These are phyloP conservation scores for Ramaria sp. DNA, from an alignment of 768 basidiomycete species.

Conservation along the genomic window DNA sequence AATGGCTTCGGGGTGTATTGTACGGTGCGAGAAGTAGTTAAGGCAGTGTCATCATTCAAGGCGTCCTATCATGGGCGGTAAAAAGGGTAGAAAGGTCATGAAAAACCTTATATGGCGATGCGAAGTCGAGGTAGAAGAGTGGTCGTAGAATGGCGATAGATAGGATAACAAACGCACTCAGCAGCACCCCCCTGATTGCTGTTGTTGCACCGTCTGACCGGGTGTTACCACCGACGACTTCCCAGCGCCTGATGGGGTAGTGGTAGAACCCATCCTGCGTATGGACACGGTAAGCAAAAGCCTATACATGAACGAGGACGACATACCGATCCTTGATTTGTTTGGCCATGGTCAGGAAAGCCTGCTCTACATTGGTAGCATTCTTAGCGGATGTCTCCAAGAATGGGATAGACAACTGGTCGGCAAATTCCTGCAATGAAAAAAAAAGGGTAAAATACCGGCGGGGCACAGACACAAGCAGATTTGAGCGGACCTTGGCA, in stretches of 20 bases:
- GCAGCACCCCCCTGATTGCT: constrained; percentile 69
- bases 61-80: background rate
- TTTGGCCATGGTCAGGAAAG: constrained; percentile 98
- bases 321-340: constrained; percentile 84
- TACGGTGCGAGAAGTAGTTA: background rate
- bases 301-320: background rate
- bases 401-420: constrained; percentile 89
- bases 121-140: background rate
- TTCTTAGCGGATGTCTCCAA: constrained; percentile 99
- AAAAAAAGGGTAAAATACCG: background rate
- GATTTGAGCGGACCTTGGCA: constrained; percentile 49
- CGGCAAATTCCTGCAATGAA: constrained; percentile 71
- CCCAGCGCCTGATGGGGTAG: constrained; percentile 62
- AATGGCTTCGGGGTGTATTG: background rate
- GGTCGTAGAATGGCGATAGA: background rate
- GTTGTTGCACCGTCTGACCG: constrained; percentile 74
- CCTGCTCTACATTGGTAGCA: constrained; percentile 97
- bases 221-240: constrained; percentile 80
- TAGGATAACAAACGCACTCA: constrained; percentile 20
- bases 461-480: background rate
- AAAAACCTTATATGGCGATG: background rate
- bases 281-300: background rate
- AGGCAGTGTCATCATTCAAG: constrained; percentile 4
- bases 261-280: constrained; percentile 75
- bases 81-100: background rate